These are phyloP conservation scores for Ceratopteris richardii DNA, from an alignment of 75 land plant genomes.

Conservation along the genomic window DNA sequence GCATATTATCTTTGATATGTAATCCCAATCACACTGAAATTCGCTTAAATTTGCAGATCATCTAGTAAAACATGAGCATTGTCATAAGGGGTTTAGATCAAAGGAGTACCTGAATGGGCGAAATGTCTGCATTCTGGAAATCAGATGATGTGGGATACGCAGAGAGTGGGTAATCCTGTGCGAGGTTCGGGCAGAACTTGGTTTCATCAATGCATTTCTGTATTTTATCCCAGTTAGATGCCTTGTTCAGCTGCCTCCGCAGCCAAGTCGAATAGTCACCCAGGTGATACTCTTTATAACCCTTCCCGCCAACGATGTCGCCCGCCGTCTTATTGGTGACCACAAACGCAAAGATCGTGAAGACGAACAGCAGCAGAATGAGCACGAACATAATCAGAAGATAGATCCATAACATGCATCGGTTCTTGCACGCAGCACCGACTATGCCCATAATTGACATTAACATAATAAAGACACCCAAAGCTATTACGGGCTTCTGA, in stretches of 20 bases:
- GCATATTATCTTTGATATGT: no score
- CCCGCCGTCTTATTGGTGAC: conserved; percentile 41
- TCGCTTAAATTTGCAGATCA: no score
- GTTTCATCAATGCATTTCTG: conserved; percentile 21
- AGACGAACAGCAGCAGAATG: conserved; percentile 14
- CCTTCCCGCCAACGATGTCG: conserved; percentile 13
- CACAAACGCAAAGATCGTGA: conserved; percentile 24
- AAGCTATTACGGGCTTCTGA: conserved; percentile 19
- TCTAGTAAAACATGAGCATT: no score
- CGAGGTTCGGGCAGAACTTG: conserved; percentile 20
- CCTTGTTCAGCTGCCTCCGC: conserved; percentile 11
- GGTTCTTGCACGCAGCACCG: conserved; percentile 16
- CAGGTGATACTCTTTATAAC: conserved; percentile 29
- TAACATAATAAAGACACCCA: conserved; percentile 12
- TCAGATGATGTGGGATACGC: background rate
- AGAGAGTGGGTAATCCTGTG: background rate
- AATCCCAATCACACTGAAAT: no score
- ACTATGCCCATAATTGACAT: conserved; percentile 18
- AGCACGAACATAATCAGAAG: conserved; percentile 14
- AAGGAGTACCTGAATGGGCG: conserved; percentile 42
- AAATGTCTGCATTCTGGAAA: conserved; percentile 22
- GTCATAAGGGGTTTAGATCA: no score
- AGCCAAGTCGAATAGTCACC: conserved; percentile 28
- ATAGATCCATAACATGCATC: conserved; percentile 19
- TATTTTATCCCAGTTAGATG: conserved; percentile 18